These are phyloP conservation scores for Angophora floribunda DNA, from an alignment of 345 rosid genomes.

Conservation along the genomic window DNA sequence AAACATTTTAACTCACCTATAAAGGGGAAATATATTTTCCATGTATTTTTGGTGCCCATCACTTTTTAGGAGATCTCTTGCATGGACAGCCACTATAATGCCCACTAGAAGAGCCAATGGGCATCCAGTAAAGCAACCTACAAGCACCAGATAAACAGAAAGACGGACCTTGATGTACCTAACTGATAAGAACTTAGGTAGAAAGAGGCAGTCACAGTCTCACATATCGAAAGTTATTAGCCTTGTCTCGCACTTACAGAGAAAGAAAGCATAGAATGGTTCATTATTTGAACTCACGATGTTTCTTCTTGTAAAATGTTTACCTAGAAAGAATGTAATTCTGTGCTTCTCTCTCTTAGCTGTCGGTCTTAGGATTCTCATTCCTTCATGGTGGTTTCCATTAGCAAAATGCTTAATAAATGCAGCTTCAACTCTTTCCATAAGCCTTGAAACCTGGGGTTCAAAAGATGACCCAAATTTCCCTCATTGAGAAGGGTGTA, in stretches of 20 bases:
- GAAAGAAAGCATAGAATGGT: neutral
- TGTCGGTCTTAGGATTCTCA: conserved; percentile 54
- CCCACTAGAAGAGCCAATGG: conserved; percentile 42
- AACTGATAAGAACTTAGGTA: neutral
- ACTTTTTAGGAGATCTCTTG: conserved; percentile 31
- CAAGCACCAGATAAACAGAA: neutral
- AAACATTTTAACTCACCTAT: conserved; percentile 30
- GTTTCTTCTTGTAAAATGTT: neutral
- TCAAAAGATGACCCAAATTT: neutral
- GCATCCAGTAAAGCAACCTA: conserved; percentile 65
- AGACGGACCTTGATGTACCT: neutral
- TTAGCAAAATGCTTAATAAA: conserved; percentile 58
- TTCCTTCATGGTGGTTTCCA: conserved; percentile 46
- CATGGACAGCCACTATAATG: conserved; percentile 39
- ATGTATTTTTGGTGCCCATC: conserved; percentile 32
- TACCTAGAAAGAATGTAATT: conserved; percentile 52
- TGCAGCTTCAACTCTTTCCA: conserved; percentile 53
- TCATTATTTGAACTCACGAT: neutral
- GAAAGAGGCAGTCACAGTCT: neutral
- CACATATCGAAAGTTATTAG: neutral
- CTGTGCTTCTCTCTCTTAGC: conserved; percentile 51
- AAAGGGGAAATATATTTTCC: conserved; percentile 62
- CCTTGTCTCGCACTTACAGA: neutral
- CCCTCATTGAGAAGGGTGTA: neutral
- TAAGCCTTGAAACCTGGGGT: conserved; percentile 7